Evolutionary conservation across 179 eudicot genomes (phyloP).

Genomic region (Heliamphora pulchella): DNA sequence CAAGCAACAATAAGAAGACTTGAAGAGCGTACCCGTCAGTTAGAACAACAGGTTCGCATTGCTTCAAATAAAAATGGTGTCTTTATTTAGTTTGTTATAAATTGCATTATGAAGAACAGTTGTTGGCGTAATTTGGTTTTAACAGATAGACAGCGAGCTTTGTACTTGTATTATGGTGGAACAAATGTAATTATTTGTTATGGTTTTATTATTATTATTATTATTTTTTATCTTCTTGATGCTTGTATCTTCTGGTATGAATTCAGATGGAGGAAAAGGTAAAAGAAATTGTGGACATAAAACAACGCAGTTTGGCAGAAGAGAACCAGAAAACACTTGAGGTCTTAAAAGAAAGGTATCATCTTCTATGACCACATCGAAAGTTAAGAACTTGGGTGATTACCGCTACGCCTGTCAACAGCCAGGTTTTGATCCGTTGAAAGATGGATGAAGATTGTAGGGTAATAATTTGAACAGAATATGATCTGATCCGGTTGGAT

Average conservation of each 20-base stretch:
- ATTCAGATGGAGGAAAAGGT: constrained; percentile 97
- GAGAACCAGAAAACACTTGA: constrained; percentile 94
- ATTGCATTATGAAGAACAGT: not conserved
- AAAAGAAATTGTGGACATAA: constrained; percentile 93
- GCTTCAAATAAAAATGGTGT: not conserved
- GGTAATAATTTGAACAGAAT: not conserved
- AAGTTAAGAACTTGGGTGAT: not conserved
- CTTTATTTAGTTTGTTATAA: not conserved
- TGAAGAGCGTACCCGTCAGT: constrained; percentile 92
- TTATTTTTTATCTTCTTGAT: not conserved
- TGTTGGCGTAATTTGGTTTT: not conserved
- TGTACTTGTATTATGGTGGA: not conserved
- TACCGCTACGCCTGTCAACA: not conserved
- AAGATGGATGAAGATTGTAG: not conserved
- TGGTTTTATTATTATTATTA: too few species aligned
- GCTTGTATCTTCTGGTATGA: not conserved
- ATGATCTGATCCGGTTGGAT: not conserved
- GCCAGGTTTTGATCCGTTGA: not conserved
- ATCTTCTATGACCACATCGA: constrained; percentile 12
- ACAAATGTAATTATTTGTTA: not conserved
- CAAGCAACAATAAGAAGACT: constrained; percentile 97
- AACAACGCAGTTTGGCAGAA: constrained; percentile 97
- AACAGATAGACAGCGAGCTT: not conserved
- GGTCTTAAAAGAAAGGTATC: constrained; percentile 84
- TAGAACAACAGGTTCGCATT: constrained; percentile 75